A percentile compares a stretch with the other conserved stretches of the same genome.
Conservation (phyloP, 345 rosid genomes). For the Ceriops decandra region DNA sequence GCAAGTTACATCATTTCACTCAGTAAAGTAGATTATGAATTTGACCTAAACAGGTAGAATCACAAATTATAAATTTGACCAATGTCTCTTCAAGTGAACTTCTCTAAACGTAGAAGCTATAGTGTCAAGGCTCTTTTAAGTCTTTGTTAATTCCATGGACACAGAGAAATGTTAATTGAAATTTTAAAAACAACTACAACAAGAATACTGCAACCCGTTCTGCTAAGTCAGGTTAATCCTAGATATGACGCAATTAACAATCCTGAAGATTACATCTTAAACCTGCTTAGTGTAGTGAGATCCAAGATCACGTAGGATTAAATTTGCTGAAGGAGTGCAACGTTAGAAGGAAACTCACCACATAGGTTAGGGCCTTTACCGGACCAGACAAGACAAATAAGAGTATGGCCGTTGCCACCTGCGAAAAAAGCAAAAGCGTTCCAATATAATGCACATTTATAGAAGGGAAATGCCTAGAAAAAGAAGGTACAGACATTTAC, state of each 20-base stretch:
- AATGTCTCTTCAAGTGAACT: not conserved
- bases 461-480: not conserved
- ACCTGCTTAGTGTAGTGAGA: not conserved
- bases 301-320: not conserved
- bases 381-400: conserved; percentile 91
- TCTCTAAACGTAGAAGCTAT: not conserved
- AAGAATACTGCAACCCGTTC: not conserved
- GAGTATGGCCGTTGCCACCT: conserved; percentile 89
- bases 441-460: not conserved
- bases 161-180: not conserved
- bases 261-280: not conserved
- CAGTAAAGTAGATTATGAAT: not conserved
- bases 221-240: not conserved
- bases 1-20: not conserved
- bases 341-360: conserved; percentile 47
- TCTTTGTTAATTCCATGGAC: no score
- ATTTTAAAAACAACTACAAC: not conserved
- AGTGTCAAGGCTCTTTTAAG: no score
- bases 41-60: not conserved
- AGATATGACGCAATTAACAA: not conserved
- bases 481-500: not conserved
- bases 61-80: not conserved
- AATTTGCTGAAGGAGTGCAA: not conserved
- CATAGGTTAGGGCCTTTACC: conserved; percentile 70
- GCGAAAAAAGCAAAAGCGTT: conserved; percentile 22